Evolutionary conservation across 2,329 filamentous ascomycete genomes (phyloP), one percentile per base, ranked within the genome.

Genomic region (Pseudocercospora cruenta): DNA sequence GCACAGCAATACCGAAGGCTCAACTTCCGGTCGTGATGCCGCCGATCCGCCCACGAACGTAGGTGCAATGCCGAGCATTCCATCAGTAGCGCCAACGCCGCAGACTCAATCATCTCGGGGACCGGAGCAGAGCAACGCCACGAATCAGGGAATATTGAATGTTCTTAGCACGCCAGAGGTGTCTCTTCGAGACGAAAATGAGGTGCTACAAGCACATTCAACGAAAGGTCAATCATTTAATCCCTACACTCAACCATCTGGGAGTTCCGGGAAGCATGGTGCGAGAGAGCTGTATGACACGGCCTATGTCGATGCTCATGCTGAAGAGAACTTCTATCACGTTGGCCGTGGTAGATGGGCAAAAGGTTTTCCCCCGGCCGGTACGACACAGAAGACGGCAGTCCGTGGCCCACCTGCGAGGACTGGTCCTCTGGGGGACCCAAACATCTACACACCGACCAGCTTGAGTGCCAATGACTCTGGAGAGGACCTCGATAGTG

Each of bases 281-380:
- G 14, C 16, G 9, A 31, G 53, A 57, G 53, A 39, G n/a, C 33
- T 33, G 10, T 49, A 47, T 14, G 28, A 45, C 6, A 63, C 45
- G 26, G 61, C 58, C 4, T 70, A 69, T 47, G 67, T 68, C 2
- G 31, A 65, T 49, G 53, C 60, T 12, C 69, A 67, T 45, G 65
- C 69, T 10, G 36, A 65, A 19, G 69, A 69, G 54, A 66, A 58
- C 12, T 70, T 69, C 22, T 53, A 69, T 43, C 69, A 70, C 45
- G 63, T 63, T 12, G 69, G 67, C 16, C 51, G 24, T 26, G 66
- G 64, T 43, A 62, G 62, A n/a, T 67, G 66, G 62, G 54, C 60
- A 28, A 49, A 26, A 6, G 67, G 67, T 2, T 39, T 64, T 51
- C 67, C 64, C n/a, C 64, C 60, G 21, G 12, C 59, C 16, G 45